Conservation (phyloP, 768 basidiomycete species). For the Suillus paluster region DNA sequence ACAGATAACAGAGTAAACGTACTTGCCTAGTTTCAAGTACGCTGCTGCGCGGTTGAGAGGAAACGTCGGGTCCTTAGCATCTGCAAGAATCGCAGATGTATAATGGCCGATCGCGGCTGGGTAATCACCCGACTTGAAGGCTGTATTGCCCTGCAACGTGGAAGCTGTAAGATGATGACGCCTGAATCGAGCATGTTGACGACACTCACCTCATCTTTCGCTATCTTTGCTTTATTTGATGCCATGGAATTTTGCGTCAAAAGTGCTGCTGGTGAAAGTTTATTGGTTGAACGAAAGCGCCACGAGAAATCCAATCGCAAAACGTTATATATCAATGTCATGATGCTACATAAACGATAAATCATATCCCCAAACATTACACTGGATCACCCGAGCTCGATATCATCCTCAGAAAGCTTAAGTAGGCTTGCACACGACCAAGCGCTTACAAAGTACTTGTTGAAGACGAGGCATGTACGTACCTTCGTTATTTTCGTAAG, state of each 20-base stretch:
- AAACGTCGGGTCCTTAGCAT: slow-evolving; percentile 73
- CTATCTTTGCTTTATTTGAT: slow-evolving; percentile 38
- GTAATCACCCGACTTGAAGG: slow-evolving; percentile 84
- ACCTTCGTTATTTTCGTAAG: not conserved
- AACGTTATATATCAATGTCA: too few relatives aligned
- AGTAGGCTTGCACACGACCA: not conserved
- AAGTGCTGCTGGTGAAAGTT: not conserved
- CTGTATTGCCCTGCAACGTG: slow-evolving; percentile 72
- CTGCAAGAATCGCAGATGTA: slow-evolving; percentile 75
- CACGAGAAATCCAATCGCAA: not conserved
- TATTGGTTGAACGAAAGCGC: not conserved
- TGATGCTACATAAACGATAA: not conserved
- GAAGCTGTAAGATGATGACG: not conserved
- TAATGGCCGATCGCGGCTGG: slow-evolving; percentile 85
- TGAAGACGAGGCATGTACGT: not conserved
- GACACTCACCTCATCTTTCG: slow-evolving; percentile 36
- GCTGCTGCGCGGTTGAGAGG: slow-evolving; percentile 90
- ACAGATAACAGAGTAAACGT: slow-evolving; percentile 42
- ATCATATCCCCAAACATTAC: not conserved
- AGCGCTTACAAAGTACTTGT: not conserved
- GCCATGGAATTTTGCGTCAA: slow-evolving; percentile 25
- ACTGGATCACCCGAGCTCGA: not conserved
- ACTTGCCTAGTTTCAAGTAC: slow-evolving; percentile 95
- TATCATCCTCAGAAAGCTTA: too few relatives aligned
- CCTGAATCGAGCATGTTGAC: not conserved